Evolutionary conservation across 345 rosid genomes (phyloP), one percentile per base, ranked within the genome.

Genomic region (Brassica juncea): DNA sequence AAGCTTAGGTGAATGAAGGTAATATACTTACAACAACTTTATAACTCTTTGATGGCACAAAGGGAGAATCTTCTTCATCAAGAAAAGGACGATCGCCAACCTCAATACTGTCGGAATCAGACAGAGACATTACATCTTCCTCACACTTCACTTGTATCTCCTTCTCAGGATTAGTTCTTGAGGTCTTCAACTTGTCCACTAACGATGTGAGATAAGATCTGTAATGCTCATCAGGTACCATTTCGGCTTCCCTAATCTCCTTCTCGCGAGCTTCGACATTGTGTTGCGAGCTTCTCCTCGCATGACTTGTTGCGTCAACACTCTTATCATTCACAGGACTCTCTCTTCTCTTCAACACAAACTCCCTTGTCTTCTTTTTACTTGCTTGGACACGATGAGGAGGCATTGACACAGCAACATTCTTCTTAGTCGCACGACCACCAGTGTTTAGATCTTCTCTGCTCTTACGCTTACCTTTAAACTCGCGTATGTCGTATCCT

Each of bases 21-120:
- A 2, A 80, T 68, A 60, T 25, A 59, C 82, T 58, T 75, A 86
- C 85, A 74, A 54, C 4, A 16, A 54, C 28, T 44, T 25, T 54
- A 59, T 14, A 52, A 75, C 27, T 37, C 67, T 79, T 87, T 32
- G 85, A 79, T 70, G 84, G 23, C 52, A 85, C 88, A 67, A 85
- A 86, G 12, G 90, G 90, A 49, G 81, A 77, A 72, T 47, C 32
- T 32, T 55, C 77, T 79, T 61, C 85, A 81, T 54, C 70, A 6
- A 35, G 2, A 82, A 78, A 77, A 14, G 82, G 86, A 80, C 80
- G 70, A 34, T 65, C 34, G 54, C 77, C 85, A 84, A 86, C 14
- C 37, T 74, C 81, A 63, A 86, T 47, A 10, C 82, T 77, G 42
- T 85, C 91, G 4, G 87, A 81, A 74, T 85, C 94, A 47, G 88